These are phyloP conservation scores for Cyathus olla DNA, from an alignment of 1,284 basidiomycete genomes.

Conservation along the genomic window DNA sequence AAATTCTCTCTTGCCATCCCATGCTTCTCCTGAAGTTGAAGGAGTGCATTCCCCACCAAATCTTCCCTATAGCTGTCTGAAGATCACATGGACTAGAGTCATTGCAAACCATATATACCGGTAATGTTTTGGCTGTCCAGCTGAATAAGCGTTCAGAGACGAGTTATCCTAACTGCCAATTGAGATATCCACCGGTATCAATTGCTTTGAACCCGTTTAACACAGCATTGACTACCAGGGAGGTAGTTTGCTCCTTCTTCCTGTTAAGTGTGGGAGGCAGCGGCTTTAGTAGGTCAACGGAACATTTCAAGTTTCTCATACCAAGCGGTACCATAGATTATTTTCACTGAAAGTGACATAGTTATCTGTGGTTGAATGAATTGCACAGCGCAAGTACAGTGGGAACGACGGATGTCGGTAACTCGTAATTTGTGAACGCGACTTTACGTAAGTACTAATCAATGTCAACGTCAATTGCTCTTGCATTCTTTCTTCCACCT, in stretches of 20 bases:
- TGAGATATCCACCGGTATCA: constrained; percentile 75
- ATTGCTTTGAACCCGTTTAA: constrained; percentile 82
- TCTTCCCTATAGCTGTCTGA: constrained; percentile 66
- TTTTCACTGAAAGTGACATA: constrained; percentile 30
- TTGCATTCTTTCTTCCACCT: too few species aligned
- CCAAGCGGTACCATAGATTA: constrained; percentile 54
- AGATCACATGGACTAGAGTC: constrained; percentile 8
- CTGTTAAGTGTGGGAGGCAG: too few species aligned
- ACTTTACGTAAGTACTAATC: too few species aligned
- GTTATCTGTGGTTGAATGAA: too few species aligned
- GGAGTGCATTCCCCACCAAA: constrained; percentile 79
- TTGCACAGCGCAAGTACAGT: too few species aligned
- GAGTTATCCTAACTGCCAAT: background rate
- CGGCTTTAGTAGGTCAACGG: background rate
- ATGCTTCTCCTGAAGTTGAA: constrained; percentile 61
- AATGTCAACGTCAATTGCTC: too few species aligned
- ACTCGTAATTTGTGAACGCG: too few species aligned
- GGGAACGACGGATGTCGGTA: too few species aligned
- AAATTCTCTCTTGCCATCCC: constrained; percentile 70
- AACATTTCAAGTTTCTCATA: constrained; percentile 13
- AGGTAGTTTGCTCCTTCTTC: constrained; percentile 80
- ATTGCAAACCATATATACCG: constrained; percentile 57
- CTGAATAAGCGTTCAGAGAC: constrained; percentile 12
- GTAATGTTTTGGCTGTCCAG: constrained; percentile 80
- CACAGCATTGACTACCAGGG: constrained; percentile 78